Percentiles rank a stretch among this genome's conserved stretches.
Evolutionary conservation across 164 flowering plant genomes (phyloP).

Genomic region (Santalum album): DNA sequence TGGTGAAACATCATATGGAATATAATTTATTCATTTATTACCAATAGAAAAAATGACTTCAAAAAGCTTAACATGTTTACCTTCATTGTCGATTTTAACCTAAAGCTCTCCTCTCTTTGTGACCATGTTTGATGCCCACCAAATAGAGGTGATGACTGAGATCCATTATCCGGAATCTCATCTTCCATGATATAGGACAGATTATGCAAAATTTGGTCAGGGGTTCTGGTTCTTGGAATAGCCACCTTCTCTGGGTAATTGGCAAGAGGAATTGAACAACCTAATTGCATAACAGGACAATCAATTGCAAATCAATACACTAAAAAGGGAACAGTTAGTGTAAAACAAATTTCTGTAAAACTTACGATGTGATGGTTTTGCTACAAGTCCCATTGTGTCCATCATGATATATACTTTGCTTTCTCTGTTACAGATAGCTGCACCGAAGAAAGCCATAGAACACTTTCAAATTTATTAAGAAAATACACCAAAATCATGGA

Average conservation of each 20-base stretch:
- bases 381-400: slow-evolving; percentile 65
- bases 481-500: not conserved
- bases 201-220: slow-evolving; percentile 41
- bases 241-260: slow-evolving; percentile 54
- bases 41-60: not conserved
- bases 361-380: slow-evolving; percentile 81
- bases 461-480: not conserved
- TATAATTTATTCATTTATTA: too few relatives aligned
- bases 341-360: not conserved
- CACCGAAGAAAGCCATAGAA: slow-evolving; percentile 11
- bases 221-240: slow-evolving; percentile 60
- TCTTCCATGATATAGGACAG: slow-evolving; percentile 61
- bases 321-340: not conserved
- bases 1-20: too few relatives aligned
- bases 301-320: not conserved
- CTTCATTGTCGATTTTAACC: slow-evolving; percentile 70
- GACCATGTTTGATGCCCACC: slow-evolving; percentile 85
- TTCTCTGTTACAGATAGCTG: slow-evolving; percentile 88
- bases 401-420: slow-evolving; percentile 58
- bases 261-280: slow-evolving; percentile 74
- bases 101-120: slow-evolving; percentile 73
- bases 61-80: slow-evolving; percentile 20
- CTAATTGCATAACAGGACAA: slow-evolving; percentile 28
- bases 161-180: slow-evolving; percentile 24
- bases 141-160: slow-evolving; percentile 59